Evolutionary conservation across 331 rosid species (phyloP), one percentile per base, ranked within the genome.

Genomic region (Quercus phellos): DNA sequence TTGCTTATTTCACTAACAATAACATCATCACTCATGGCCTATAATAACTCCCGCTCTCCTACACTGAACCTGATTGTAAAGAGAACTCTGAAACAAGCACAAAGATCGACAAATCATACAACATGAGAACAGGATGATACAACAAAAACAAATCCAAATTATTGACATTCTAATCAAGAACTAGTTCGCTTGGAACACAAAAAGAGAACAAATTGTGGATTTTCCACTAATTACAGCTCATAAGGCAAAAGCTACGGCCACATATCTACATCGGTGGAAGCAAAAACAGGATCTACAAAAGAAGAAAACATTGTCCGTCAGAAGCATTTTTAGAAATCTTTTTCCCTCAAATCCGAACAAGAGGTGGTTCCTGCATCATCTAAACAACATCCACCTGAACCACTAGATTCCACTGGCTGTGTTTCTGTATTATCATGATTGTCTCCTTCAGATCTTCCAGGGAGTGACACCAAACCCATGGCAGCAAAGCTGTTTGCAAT

Each of bases 401-500:
- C 89, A 74, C 84, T 59, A 3, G 88, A 10, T 56, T 81, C 85
- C 56, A 67, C 86, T 13, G 80, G 59, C 38, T 77, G 85, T 59
- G 17, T 34, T 12, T 68, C 85, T 7, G 60, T 79, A 76, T 76
- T 67, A 21, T 74, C 90, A 16, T 16, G 53, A 56, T 78, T 30
- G 67, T 74, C 93, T 61, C 63, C 63, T 3, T 69, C 53, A n/a
- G 94, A 84, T 32, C 80, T 84, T 72, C 92, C 97, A 19, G 98
- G 82, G 7, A 94, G 82, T 55, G 99, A 89, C 26, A 77, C 97
- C 38, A 93, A 84, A 50, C 98, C 86, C 89, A 95, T 88, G 63
- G 98, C 97, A 21, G 97, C 97, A 51, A 96, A 82, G 86, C 93
- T 93, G 72, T 81, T 91, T 4, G 99, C 93, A 53, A 90, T 86